Base-by-base conservation (phyloP, 2,329 filamentous ascomycete genomes). In the Cyclaneusma minus region DNA sequence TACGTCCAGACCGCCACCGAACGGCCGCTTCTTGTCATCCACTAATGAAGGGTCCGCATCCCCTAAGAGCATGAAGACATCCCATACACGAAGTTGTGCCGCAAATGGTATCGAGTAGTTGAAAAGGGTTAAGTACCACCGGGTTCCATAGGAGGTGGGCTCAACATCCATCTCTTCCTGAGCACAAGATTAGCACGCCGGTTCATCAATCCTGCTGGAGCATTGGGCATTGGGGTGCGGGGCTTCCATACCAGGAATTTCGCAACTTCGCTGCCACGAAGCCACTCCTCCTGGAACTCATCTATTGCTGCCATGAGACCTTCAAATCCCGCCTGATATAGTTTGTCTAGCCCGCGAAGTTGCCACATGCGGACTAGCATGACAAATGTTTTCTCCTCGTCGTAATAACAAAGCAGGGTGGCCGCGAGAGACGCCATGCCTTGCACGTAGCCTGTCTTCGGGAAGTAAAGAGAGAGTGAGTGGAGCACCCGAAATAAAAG, bases 311-410 rank as follows among this genome's bases (percentile, higher is more conserved):
- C 68, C 72, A 95, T 87, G 27, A 98, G 57, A 9, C 87, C 85
- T 21, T 68, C 68, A 49, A 95, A 95, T 0, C 83, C 85, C 7
- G 73, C 68, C 35, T 72, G 67, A 46, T 95, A 98, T 2, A 98
- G 64, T 23, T 74, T 67, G 40, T 85, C 81, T 8, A 98, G 61
- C 2, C 89, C 87, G 31, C 89, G 73, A 32, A 91, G 62, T 45
- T 83, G 72, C 83, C 87, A 98, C 44, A 98, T 62, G 13, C 89
- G 71, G n/a, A 91, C 85, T 28, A 95, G 58, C 89, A 98, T 95
- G 24, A 95, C 71, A 43, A 98, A 98, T 5, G 82, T 75, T 40
- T 73, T 73, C 50, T 94, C 89, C 51, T 98, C 89, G 37, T 95
- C 87, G 50, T 85, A 98, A 49, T 98, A 98, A 47, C 87, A 93